Conservation (phyloP, 306 rosid species). For the Citrullus mucosospermus region DNA sequence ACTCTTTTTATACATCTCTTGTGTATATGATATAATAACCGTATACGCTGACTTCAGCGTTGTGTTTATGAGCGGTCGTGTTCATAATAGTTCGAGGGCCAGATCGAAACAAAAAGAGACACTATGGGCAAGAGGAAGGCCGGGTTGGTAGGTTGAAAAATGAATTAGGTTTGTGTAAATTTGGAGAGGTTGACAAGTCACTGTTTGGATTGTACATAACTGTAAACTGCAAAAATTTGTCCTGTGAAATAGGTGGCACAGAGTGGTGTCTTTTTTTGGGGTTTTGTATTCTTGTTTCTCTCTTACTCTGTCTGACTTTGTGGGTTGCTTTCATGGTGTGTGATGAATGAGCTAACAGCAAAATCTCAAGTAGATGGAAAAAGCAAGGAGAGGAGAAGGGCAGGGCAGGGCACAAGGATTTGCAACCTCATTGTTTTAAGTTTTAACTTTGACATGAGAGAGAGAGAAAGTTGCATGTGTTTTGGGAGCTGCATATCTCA, state of each 20-base stretch:
- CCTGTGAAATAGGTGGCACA: not conserved
- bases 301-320: not conserved
- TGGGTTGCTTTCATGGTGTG: conserved; percentile 4
- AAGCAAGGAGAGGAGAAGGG: not conserved
- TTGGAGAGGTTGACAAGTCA: not conserved
- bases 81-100: not conserved
- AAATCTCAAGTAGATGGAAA: not conserved
- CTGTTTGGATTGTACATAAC: conserved; percentile 4
- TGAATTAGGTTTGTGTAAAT: not conserved
- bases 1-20: too few relatives aligned
- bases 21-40: too few relatives aligned
- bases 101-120: not conserved
- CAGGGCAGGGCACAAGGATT: not conserved
- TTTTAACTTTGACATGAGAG: conserved; percentile 1
- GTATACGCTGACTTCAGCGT: too few relatives aligned
- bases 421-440: not conserved
- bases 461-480: conserved; percentile 2
- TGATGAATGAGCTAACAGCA: not conserved
- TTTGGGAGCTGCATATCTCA: not conserved
- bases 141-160: not conserved
- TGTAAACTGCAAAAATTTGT: conserved; percentile 2
- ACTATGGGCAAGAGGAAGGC: not conserved
- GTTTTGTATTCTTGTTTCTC: not conserved
- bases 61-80: not conserved
- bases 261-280: conserved; percentile 2